phyloP scores from a whole-genome alignment of 2,329 filamentous ascomycete species.

The Trichoderma guizhouense region DNA sequence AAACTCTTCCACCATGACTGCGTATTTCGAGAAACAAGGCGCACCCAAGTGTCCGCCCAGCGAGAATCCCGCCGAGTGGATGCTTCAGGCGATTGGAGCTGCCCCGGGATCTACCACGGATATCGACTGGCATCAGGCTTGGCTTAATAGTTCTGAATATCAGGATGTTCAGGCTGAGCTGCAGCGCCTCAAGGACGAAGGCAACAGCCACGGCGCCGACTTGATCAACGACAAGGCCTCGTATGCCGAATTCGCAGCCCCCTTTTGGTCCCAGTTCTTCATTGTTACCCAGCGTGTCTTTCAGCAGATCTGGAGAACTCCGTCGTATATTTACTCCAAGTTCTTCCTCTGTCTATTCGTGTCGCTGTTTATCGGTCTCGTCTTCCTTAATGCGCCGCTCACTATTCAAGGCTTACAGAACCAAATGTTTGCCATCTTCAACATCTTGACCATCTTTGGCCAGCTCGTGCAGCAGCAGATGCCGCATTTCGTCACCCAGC shows the following conservation, averaged over 20 bases:
- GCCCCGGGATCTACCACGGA: constrained; percentile 47
- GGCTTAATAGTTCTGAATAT: constrained; percentile 32
- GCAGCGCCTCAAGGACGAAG: constrained; percentile 21
- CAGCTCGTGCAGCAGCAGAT: constrained; percentile 13
- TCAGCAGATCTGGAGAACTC: constrained; percentile 75
- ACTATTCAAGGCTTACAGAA: constrained; percentile 55
- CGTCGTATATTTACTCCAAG: constrained; percentile 73
- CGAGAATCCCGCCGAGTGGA: constrained; percentile 66
- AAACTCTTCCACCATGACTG: constrained; percentile 35
- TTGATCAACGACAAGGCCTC: not conserved
- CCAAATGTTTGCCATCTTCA: constrained; percentile 69
- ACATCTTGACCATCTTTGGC: constrained; percentile 66
- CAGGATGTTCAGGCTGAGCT: constrained; percentile 31
- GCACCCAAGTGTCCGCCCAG: constrained; percentile 39
- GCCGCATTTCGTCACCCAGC: constrained; percentile 54
- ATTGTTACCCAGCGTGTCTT: constrained; percentile 64
- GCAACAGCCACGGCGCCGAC: not conserved
- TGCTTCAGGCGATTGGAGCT: constrained; percentile 41
- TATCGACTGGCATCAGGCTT: constrained; percentile 36
- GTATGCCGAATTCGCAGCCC: constrained; percentile 64
- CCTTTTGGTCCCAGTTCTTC: constrained; percentile 58
- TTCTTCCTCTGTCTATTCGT: constrained; percentile 48
- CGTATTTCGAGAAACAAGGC: constrained; percentile 54
- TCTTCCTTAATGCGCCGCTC: constrained; percentile 55
- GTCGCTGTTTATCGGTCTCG: constrained; percentile 66